Evolutionary conservation across 2,329 filamentous ascomycete species (phyloP).

Genomic region (Penicillium corylophilum): DNA sequence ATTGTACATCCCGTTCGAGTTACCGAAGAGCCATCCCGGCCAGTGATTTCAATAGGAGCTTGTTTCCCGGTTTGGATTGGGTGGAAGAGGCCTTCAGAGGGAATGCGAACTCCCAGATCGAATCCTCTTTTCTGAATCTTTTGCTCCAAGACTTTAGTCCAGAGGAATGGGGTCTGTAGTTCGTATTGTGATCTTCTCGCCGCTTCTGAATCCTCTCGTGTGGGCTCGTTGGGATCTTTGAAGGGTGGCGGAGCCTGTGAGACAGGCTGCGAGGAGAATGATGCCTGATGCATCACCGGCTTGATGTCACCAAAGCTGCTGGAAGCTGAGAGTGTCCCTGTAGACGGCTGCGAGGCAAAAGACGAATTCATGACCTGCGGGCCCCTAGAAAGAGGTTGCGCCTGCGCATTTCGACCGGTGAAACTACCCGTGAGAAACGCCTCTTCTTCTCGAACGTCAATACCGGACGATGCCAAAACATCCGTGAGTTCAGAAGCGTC

Average conservation of each 20-base stretch:
- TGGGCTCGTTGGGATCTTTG: constrained; percentile 64
- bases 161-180: constrained; percentile 70
- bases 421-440: constrained; percentile 67
- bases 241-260: constrained; percentile 66
- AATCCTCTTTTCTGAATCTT: constrained; percentile 58
- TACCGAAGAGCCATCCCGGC: constrained; percentile 63
- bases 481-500: constrained; percentile 73
- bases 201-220: constrained; percentile 62
- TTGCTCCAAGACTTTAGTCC: constrained; percentile 58
- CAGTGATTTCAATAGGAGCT: constrained; percentile 51
- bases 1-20: constrained; percentile 67
- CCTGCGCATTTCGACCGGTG: constrained; percentile 42
- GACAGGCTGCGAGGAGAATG: constrained; percentile 65
- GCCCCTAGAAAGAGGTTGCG: constrained; percentile 31
- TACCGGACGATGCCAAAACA: constrained; percentile 77
- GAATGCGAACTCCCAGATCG: constrained; percentile 59
- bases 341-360: constrained; percentile 42
- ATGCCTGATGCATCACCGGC: constrained; percentile 55
- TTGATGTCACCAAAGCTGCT: constrained; percentile 57
- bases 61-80: constrained; percentile 40
- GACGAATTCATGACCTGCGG: constrained; percentile 49
- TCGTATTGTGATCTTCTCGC: constrained; percentile 66
- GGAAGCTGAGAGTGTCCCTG: constrained; percentile 42
- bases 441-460: constrained; percentile 84
- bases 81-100: constrained; percentile 56